Evolutionary conservation across 179 eudicot genomes (phyloP), one percentile per base, ranked within the genome.

Genomic region (Camellia oleifera): DNA sequence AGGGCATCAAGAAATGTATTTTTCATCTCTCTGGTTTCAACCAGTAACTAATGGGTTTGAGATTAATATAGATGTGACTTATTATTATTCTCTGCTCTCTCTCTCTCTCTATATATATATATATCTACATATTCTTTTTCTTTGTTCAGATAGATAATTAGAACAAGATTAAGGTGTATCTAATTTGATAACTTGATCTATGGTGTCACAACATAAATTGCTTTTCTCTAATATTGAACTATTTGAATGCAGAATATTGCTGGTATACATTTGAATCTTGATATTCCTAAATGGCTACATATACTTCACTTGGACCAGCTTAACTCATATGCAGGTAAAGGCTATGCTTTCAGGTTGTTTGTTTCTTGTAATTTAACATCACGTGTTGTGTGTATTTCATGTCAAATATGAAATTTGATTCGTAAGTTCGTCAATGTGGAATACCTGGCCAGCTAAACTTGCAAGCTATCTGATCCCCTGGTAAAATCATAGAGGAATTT

Each of bases 191-290:
- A 56, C 26, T 42, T 74, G 78, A 61, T 75, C 56, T 75, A 17
- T 44, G 45, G 40, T 61, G 10, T 61, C 69, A 18, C 32, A 15
- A 10, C 64, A 54, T 73, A 13, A 40, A 18, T 52, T 48, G 46
- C 46, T 45, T 14, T 32, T 32, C 45, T 62, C 13, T 77, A 63
- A 76, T 63, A 50, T 70, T 82, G 77, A 78, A 80, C 77, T 76
- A 44, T 81, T 74, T 65, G 76, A 81, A 71, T 89, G 85, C 91
- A 94, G 98, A 88, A 90, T 70, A 84, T 93, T 90, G 88, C 97
- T 83, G 98, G 98, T 63, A 88, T 93, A 75, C 90, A 90, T 85
- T 75, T 94, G 88, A 89, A 93, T 83, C 91, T 94, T 86, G 98
- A 94, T 77, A 80, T 89, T 81, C 96, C 91, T 26, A 91, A 91